Conservation (phyloP, 352 stramenopile genomes). For the Phytophthora hybrid region DNA sequence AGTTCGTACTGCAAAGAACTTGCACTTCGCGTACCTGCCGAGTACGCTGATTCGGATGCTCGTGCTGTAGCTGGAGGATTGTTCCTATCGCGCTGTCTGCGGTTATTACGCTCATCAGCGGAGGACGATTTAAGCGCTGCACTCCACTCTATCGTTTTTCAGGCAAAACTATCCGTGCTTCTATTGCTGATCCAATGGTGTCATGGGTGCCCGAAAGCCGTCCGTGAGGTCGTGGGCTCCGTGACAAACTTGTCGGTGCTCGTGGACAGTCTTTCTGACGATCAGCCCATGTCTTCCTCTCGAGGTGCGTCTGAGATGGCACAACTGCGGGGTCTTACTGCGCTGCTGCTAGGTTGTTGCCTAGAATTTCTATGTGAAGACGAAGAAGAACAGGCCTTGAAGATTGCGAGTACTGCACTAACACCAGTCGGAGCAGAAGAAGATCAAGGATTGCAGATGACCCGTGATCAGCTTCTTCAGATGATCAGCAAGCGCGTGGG, state of each 20-base stretch:
- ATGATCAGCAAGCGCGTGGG: slow-evolving; percentile 73
- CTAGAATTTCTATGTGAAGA: slow-evolving; percentile 63
- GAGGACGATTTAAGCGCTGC: slow-evolving; percentile 17
- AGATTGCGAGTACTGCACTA: slow-evolving; percentile 28
- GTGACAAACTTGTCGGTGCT: slow-evolving; percentile 68
- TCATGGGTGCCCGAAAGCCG: slow-evolving; percentile 62
- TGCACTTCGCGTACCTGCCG: slow-evolving; percentile 64
- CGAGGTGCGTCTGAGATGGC: slow-evolving; percentile 30
- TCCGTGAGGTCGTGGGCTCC: slow-evolving; percentile 63
- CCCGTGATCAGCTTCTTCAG: slow-evolving; percentile 69
- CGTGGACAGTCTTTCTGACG: slow-evolving; percentile 43
- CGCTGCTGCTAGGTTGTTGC: slow-evolving; percentile 64
- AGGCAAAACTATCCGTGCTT: slow-evolving; percentile 60
- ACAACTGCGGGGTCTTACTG: slow-evolving; percentile 57
- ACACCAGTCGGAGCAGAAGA: slow-evolving; percentile 11
- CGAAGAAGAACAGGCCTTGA: slow-evolving; percentile 34
- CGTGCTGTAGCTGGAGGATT: slow-evolving; percentile 63
- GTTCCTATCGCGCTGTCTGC: slow-evolving; percentile 72
- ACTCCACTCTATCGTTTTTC: slow-evolving; percentile 54
- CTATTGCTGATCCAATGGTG: slow-evolving; percentile 71
- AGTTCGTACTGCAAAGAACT: slow-evolving; percentile 77
- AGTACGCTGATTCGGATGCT: slow-evolving; percentile 54
- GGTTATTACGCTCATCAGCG: slow-evolving; percentile 37
- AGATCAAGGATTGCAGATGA: slow-evolving; percentile 45
- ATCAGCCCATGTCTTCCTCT: slow-evolving; percentile 5